Percentiles rank a stretch among this genome's conserved stretches.
These are phyloP conservation scores for Wickerhamomyces bisporus DNA, from an alignment of 805 yeast genomes.

Conservation along the genomic window DNA sequence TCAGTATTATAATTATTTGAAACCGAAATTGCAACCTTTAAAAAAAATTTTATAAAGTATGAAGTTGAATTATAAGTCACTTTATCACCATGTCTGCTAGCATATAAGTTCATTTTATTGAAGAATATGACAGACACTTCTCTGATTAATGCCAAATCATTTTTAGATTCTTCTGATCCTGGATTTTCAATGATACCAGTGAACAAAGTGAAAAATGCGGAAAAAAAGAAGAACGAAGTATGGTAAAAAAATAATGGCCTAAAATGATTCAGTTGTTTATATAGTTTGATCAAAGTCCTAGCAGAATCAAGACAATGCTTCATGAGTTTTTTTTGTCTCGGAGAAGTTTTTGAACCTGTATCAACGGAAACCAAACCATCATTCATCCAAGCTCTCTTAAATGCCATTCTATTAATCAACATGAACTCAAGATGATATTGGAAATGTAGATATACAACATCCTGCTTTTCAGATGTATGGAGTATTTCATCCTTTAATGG, in stretches of 20 bases:
- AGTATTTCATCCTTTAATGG: neutral
- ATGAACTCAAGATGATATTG: constrained; percentile 16
- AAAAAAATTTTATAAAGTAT: constrained; percentile 15
- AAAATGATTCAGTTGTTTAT: constrained; percentile 2
- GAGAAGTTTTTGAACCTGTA: constrained; percentile 3
- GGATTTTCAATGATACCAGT: constrained; percentile 21
- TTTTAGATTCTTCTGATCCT: constrained; percentile 4
- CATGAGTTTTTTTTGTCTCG: constrained; percentile 16
- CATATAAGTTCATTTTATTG: constrained; percentile 1
- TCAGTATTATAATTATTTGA: constrained; percentile 10
- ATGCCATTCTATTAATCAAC: constrained; percentile 24
- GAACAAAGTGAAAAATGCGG: constrained; percentile 22
- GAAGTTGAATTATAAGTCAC: constrained; percentile 8
- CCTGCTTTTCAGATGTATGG: neutral
- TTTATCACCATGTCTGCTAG: constrained; percentile 5
- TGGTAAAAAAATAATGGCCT: constrained; percentile 11
- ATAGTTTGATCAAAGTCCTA: constrained; percentile 12
- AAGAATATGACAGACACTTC: constrained; percentile 6
- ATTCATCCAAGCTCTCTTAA: constrained; percentile 21
- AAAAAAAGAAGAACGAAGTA: constrained; percentile 15
- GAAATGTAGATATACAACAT: constrained; percentile 13
- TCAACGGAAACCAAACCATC: constrained; percentile 11
- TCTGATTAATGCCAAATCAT: constrained; percentile 14
- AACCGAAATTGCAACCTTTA: constrained; percentile 17
- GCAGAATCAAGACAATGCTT: constrained; percentile 17